Percentiles rank a stretch among this genome's conserved stretches.
phyloP scores from a whole-genome alignment of 768 basidiomycete species.

The Auriscalpium orientale region DNA sequence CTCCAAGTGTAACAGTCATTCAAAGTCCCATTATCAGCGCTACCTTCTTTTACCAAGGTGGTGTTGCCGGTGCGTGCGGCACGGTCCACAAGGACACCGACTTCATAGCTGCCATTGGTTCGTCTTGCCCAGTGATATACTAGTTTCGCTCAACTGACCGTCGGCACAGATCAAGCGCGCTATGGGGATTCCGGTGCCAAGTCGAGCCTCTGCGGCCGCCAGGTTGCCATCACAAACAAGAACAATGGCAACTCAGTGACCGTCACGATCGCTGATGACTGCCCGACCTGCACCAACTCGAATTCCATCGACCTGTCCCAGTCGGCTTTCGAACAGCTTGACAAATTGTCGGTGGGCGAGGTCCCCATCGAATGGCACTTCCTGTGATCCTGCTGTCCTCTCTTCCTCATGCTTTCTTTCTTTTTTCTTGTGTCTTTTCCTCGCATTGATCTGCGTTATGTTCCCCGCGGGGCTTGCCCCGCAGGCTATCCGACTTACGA shows the following conservation, averaged over 20 bases:
- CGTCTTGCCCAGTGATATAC: conserved; percentile 8
- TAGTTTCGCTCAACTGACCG: not conserved
- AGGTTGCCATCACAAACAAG: conserved; percentile 57
- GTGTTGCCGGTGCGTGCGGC: conserved; percentile 78
- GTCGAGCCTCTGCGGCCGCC: conserved; percentile 59
- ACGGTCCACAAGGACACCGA: conserved; percentile 44
- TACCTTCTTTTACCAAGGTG: conserved; percentile 41
- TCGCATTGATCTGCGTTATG: conserved; percentile 4
- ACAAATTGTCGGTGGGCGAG: conserved; percentile 39
- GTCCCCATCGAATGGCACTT: conserved; percentile 43
- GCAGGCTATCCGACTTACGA: conserved; percentile 3
- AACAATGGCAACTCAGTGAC: conserved; percentile 48
- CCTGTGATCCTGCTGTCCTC: not conserved
- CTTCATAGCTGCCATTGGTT: conserved; percentile 57
- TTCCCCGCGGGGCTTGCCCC: conserved; percentile 10
- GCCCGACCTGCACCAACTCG: conserved; percentile 48
- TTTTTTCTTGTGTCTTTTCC: conserved; percentile 7
- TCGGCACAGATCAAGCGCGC: conserved; percentile 36
- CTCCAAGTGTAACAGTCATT: not conserved
- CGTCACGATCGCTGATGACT: conserved; percentile 69
- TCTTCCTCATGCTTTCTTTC: not conserved
- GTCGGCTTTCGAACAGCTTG: conserved; percentile 58
- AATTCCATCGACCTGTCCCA: conserved; percentile 72
- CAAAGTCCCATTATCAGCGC: conserved; percentile 19
- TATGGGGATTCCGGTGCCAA: conserved; percentile 40